Percentiles rank a stretch among this genome's conserved stretches.
These are phyloP conservation scores for Oropetium thomaeum DNA, from an alignment of 176 grass and related monocot species.

Conservation along the genomic window DNA sequence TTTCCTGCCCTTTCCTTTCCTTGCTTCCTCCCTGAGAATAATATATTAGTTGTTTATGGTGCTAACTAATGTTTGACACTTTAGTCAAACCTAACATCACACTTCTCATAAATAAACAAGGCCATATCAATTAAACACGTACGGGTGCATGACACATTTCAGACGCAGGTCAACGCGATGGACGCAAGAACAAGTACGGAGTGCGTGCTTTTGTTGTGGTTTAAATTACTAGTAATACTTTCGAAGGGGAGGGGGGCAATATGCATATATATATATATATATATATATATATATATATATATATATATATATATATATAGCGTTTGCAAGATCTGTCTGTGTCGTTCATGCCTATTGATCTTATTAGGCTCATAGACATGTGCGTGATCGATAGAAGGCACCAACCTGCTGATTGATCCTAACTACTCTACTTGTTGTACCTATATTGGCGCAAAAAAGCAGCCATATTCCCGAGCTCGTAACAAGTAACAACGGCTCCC, in stretches of 20 bases:
- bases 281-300: too few relatives aligned
- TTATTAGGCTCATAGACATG: neutral
- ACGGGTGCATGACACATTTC: slow-evolving; percentile 20
- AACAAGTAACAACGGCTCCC: neutral
- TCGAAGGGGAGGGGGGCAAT: too few relatives aligned
- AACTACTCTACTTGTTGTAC: neutral
- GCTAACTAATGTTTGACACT: slow-evolving; percentile 24
- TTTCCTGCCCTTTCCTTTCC: slow-evolving; percentile 16
- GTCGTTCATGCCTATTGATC: too few relatives aligned
- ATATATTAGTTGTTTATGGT: slow-evolving; percentile 8
- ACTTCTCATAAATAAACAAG: neutral
- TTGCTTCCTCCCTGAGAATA: too few relatives aligned
- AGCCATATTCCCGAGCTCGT: neutral
- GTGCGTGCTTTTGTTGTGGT: too few relatives aligned
- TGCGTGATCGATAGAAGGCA: neutral
- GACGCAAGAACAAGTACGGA: neutral
- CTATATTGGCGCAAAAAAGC: neutral
- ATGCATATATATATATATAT: too few relatives aligned
- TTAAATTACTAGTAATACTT: too few relatives aligned
- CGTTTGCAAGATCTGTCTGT: too few relatives aligned
- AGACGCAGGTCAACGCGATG: neutral
- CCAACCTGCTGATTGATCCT: slow-evolving; percentile 37
- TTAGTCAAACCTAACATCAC: slow-evolving; percentile 41
- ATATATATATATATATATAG: too few relatives aligned
- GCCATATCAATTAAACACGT: neutral